These are phyloP conservation scores for Buddleja alternifolia DNA, from an alignment of 257 asterid genomes.

Conservation along the genomic window DNA sequence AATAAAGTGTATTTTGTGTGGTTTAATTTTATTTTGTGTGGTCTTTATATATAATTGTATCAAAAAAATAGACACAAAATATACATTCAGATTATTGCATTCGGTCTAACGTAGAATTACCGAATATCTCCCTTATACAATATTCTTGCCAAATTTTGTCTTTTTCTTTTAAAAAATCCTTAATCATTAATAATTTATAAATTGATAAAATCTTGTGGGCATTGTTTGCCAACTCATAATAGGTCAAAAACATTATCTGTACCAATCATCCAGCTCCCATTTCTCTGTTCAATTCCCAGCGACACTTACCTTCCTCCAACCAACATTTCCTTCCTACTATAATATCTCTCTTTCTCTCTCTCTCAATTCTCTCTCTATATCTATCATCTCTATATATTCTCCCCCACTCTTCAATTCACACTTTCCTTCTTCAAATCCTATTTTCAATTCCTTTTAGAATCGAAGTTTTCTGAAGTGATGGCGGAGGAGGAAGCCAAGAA, in stretches of 20 bases:
- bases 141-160: background rate
- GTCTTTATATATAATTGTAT: too few species aligned
- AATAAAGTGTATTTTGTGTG: too few species aligned
- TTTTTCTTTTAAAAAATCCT: background rate
- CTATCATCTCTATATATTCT: constrained; percentile 19
- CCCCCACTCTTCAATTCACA: background rate
- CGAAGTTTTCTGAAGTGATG: constrained; percentile 46
- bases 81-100: too few species aligned
- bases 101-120: too few species aligned
- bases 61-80: too few species aligned
- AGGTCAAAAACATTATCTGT: constrained; percentile 23
- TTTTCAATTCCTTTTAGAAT: background rate
- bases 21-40: too few species aligned
- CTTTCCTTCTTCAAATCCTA: background rate
- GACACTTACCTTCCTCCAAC: constrained; percentile 51
- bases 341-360: constrained; percentile 3
- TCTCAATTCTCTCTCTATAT: constrained; percentile 17
- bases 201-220: constrained; percentile 13
- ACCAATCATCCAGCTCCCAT: constrained; percentile 29
- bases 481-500: constrained; percentile 59
- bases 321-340: constrained; percentile 25
- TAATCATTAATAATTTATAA: background rate
- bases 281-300: constrained; percentile 31
- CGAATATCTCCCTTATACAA: too few species aligned
- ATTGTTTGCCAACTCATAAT: constrained; percentile 31